Evolutionary conservation across 345 rosid species (phyloP).

Genomic region (Populus simonii): DNA sequence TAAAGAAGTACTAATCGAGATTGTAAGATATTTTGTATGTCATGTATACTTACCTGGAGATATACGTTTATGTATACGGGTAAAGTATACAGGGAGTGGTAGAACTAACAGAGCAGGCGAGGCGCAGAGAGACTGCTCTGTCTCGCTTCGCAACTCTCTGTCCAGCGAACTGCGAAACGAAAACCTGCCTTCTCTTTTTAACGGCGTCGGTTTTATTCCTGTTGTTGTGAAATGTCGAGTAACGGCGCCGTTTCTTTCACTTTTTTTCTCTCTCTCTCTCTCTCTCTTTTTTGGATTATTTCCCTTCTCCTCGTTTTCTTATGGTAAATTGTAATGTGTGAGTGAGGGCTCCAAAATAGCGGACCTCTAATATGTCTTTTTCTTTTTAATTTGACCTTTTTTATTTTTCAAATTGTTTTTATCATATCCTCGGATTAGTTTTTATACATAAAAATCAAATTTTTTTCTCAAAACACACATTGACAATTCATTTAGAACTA

Average conservation of each 20-base stretch:
- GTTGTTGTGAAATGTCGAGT: not conserved
- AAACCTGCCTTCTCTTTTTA: not conserved
- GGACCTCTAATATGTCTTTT: not conserved
- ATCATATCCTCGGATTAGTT: not conserved
- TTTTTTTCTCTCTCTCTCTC: too few relatives aligned
- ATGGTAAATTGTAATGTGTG: not conserved
- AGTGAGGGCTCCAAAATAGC: not conserved
- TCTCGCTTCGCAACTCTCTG: not conserved
- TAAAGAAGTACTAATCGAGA: too few relatives aligned
- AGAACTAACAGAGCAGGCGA: not conserved
- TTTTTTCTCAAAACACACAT: not conserved
- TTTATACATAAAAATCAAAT: too few relatives aligned
- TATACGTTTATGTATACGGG: not conserved
- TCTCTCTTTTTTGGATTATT: too few relatives aligned
- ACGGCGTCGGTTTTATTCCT: not conserved
- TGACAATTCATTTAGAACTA: too few relatives aligned
- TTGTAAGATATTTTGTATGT: too few relatives aligned
- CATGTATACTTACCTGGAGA: not conserved
- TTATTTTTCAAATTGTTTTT: too few relatives aligned
- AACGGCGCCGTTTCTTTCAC: not conserved
- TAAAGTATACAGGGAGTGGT: not conserved
- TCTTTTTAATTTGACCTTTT: too few relatives aligned
- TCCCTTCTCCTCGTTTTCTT: too few relatives aligned
- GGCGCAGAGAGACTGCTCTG: not conserved
- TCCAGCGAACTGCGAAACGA: not conserved